A percentile compares a stretch with the other conserved stretches of the same genome.
These are phyloP conservation scores for Apostasia ramifera DNA, from an alignment of 106 monocot genomes.

Conservation along the genomic window DNA sequence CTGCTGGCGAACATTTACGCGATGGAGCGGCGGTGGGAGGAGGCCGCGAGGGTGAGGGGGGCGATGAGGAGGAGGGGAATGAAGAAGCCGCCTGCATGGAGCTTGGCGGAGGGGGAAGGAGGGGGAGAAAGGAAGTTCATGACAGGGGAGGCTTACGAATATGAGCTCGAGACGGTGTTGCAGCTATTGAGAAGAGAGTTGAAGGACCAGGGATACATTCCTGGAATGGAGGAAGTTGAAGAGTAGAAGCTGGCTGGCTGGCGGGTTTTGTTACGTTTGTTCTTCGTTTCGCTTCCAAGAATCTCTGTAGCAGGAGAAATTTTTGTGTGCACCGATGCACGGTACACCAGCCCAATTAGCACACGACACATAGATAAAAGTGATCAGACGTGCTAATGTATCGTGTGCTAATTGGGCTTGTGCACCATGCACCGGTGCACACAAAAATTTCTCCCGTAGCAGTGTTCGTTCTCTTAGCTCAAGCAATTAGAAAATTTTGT, in stretches of 20 bases:
- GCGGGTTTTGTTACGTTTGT: too few relatives aligned
- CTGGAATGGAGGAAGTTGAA: not conserved
- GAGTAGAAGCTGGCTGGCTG: not conserved
- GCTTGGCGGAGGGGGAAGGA: conserved; percentile 19
- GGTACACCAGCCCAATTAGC: too few relatives aligned
- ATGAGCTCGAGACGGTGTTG: conserved; percentile 9
- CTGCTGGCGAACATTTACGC: conserved; percentile 40
- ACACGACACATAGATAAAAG: too few relatives aligned
- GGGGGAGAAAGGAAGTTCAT: conserved; percentile 19
- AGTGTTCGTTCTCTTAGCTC: too few relatives aligned
- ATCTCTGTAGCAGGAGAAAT: too few relatives aligned
- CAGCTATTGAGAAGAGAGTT: conserved; percentile 23
- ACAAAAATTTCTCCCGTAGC: too few relatives aligned
- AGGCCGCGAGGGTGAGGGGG: conserved; percentile 20
- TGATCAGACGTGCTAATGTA: too few relatives aligned
- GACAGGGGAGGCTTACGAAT: conserved; percentile 18
- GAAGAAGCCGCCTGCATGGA: conserved; percentile 35
- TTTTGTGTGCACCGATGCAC: too few relatives aligned
- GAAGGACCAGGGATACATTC: conserved; percentile 15
- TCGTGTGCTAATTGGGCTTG: too few relatives aligned
- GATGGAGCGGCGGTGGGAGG: conserved; percentile 16
- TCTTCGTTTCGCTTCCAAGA: too few relatives aligned
- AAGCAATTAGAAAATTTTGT: too few relatives aligned
- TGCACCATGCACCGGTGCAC: too few relatives aligned
- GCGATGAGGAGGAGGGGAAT: conserved; percentile 25